phyloP scores from a whole-genome alignment of 805 yeast genomes.

The Cyberlindnera misumaiensis region DNA sequence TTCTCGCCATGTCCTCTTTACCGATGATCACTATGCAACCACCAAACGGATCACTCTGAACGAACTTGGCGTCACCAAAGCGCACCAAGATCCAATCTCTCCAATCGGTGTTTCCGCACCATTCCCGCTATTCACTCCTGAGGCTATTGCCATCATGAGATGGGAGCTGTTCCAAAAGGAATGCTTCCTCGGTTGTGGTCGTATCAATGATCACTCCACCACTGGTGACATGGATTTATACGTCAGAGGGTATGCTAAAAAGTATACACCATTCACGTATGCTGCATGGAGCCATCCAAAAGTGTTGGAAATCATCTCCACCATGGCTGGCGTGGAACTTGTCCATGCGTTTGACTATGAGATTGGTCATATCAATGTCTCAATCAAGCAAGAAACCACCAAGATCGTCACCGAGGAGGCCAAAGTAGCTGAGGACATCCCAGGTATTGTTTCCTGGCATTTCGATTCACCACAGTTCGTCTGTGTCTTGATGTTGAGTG shows the following conservation, averaged over 20 bases:
- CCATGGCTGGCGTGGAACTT: slow-evolving; percentile 40
- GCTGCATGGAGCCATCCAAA: slow-evolving; percentile 56
- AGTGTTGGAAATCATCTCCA: slow-evolving; percentile 44
- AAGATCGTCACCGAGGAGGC: slow-evolving; percentile 6
- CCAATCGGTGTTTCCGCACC: slow-evolving; percentile 53
- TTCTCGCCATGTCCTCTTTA: slow-evolving; percentile 30
- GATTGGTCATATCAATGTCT: slow-evolving; percentile 45
- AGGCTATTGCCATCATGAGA: slow-evolving; percentile 53
- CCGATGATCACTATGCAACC: slow-evolving; percentile 30
- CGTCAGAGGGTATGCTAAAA: slow-evolving; percentile 44
- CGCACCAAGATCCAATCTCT: slow-evolving; percentile 40
- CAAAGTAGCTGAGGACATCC: slow-evolving; percentile 25
- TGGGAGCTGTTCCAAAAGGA: slow-evolving; percentile 45
- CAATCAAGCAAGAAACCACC: slow-evolving; percentile 28
- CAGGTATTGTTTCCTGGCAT: slow-evolving; percentile 60
- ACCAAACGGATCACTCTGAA: slow-evolving; percentile 37
- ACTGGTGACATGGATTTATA: slow-evolving; percentile 40
- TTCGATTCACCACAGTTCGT: slow-evolving; percentile 58
- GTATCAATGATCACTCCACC: slow-evolving; percentile 37
- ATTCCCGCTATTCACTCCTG: slow-evolving; percentile 54
- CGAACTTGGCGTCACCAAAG: slow-evolving; percentile 37
- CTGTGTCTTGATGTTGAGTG: slow-evolving; percentile 57
- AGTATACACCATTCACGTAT: slow-evolving; percentile 43
- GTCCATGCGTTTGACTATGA: slow-evolving; percentile 38
- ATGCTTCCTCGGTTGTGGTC: slow-evolving; percentile 36